Evolutionary conservation across 1,284 basidiomycete species (phyloP), one percentile per base, ranked within the genome.

Genomic region (Boletus calvinii): DNA sequence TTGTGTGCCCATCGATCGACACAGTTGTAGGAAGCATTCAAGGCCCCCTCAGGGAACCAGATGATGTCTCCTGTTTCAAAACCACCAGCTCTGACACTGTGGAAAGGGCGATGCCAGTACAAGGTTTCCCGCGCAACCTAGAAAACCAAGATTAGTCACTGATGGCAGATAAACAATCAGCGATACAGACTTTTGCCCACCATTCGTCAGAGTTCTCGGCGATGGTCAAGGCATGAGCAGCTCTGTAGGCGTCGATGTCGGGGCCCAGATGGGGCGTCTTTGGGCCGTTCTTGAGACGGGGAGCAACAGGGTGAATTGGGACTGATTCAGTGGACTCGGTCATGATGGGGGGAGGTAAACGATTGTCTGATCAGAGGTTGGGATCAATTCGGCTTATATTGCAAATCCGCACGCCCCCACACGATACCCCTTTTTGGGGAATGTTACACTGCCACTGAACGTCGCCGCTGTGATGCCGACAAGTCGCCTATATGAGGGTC

Each of bases 1-100:
- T 87, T 85, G 77, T 90, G 94, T 34, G 92, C 94, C 90, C 91
- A 94, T 58, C 97, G 85, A 73, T 99, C 97, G 53, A 99, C 91
- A 68, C 94, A 97, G 76, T 99, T 99, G 82, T 99, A 99, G 9
- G 92, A 85, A 2, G 91, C 96, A 67, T 94, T 94, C 58, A 95
- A 74, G 6, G 77, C 86, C 40, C 92, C 92, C 66, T 94, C 91
- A 22, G 90, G 89, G 80, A 99, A 99, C 96, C 95, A 99, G 58
- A 84, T 83, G 55, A 98, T 86, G 71, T 98, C 93, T 32, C 95
- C 96, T 2, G 81, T 81, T 65, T 84, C 79, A 67, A 98, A 98
- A 31, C 80, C 78, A 45, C 97, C 96, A 9, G 90, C 78, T 60
- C 87, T 77, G 52, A 98, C 94, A 24, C 88, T 95, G 60, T 87